Evolutionary conservation across 164 flowering plant genomes (phyloP).

Genomic region (Aristolochia fimbriata): DNA sequence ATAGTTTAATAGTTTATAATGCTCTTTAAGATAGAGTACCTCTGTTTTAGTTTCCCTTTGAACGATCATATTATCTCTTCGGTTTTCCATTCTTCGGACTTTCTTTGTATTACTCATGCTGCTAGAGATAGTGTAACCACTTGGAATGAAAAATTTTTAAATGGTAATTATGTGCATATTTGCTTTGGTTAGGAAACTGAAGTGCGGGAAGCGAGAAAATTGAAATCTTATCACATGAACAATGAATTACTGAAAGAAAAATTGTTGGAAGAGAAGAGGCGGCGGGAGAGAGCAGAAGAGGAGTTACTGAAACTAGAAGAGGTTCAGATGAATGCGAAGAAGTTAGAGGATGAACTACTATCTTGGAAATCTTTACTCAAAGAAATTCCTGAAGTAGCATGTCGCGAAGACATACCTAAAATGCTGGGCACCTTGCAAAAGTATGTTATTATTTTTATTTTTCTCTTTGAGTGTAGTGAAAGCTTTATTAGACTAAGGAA

Average conservation of each 20-base stretch:
- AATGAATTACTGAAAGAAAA: slow-evolving; percentile 70
- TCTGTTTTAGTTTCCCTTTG: too few species aligned
- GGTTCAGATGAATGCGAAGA: slow-evolving; percentile 32
- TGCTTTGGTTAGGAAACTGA: slow-evolving; percentile 54
- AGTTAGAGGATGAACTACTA: slow-evolving; percentile 71
- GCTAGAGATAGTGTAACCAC: too few species aligned
- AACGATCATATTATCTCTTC: too few species aligned
- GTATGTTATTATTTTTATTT: slow-evolving; percentile 22
- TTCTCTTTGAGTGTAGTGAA: too few species aligned
- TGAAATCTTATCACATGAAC: slow-evolving; percentile 56
- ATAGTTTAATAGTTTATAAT: too few species aligned
- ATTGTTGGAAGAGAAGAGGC: slow-evolving; percentile 57
- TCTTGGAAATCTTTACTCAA: slow-evolving; percentile 52
- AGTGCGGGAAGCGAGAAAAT: slow-evolving; percentile 79
- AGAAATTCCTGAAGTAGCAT: slow-evolving; percentile 67
- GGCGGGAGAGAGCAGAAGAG: slow-evolving; percentile 70
- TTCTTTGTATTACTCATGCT: too few species aligned
- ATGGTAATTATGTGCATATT: background rate
- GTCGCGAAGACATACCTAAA: slow-evolving; percentile 50
- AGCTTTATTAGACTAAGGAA: too few species aligned
- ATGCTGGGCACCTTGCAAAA: slow-evolving; percentile 66
- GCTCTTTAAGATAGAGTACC: too few species aligned
- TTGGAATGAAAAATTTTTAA: too few species aligned
- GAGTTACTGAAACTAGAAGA: slow-evolving; percentile 57
- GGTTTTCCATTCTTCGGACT: too few species aligned